Percentiles rank a stretch among this genome's conserved stretches.
These are phyloP conservation scores for Phytophthora citrophthora DNA, from an alignment of 352 stramenopile species.

Conservation along the genomic window DNA sequence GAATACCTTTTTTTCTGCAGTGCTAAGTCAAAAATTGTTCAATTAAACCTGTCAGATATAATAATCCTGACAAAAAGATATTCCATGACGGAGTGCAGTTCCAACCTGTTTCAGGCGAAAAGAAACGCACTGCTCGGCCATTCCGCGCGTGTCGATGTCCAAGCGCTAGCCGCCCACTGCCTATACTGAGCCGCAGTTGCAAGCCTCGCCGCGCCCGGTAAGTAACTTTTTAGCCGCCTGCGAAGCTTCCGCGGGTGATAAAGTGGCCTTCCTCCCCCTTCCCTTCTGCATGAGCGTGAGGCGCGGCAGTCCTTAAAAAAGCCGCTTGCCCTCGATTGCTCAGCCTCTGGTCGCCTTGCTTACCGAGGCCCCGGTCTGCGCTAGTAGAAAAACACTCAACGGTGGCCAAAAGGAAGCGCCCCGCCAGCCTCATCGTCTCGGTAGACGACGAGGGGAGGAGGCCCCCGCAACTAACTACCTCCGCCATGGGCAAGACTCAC, in stretches of 20 bases:
- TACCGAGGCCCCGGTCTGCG: background rate
- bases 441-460: slow-evolving; percentile 11
- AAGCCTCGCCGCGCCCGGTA: slow-evolving; percentile 14
- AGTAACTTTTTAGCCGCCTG: slow-evolving; percentile 25
- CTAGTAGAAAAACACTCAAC: background rate
- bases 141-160: slow-evolving; percentile 30
- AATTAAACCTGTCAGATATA: too few species aligned
- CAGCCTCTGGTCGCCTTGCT: background rate
- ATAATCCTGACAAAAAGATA: too few species aligned
- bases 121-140: slow-evolving; percentile 20
- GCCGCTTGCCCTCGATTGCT: slow-evolving; percentile 1
- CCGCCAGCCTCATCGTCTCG: background rate
- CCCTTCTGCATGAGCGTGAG: slow-evolving; percentile 2
- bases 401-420: slow-evolving; percentile 13
- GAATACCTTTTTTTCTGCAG: background rate
- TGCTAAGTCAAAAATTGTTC: too few species aligned
- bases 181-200: slow-evolving; percentile 22
- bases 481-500: slow-evolving; percentile 34
- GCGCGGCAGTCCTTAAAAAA: slow-evolving; percentile 14
- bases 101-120: slow-evolving; percentile 11
- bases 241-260: slow-evolving; percentile 4
- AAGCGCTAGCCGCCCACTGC: slow-evolving; percentile 11
- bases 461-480: slow-evolving; percentile 2
- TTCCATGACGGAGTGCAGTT: too few species aligned
- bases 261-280: slow-evolving; percentile 4